phyloP scores from a whole-genome alignment of 345 rosid genomes.

The Erodium maritimum region DNA sequence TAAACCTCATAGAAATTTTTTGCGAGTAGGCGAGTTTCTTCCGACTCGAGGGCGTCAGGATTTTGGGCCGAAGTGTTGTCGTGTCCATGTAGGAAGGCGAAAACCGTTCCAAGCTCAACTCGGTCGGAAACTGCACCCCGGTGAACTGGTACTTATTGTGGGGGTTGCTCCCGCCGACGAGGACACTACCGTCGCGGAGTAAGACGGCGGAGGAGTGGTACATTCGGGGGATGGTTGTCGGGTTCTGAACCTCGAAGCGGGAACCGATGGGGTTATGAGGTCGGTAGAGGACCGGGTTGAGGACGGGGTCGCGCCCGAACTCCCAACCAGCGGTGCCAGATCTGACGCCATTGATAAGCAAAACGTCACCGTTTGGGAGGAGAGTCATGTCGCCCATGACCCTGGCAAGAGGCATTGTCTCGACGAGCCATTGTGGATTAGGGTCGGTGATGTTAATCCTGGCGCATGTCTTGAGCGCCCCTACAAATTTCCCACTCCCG shows the following conservation, averaged over 20 bases:
- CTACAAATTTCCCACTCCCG: slow-evolving; percentile 15
- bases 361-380: too few relatives aligned
- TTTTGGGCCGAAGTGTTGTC: slow-evolving; percentile 25
- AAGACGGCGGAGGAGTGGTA: slow-evolving; percentile 47
- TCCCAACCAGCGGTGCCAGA: slow-evolving; percentile 28
- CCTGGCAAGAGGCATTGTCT: slow-evolving; percentile 45
- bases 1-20: slow-evolving; percentile 13
- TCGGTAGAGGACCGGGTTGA: slow-evolving; percentile 21
- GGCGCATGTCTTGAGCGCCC: slow-evolving; percentile 22
- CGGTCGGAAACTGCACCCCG: too few relatives aligned
- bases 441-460: slow-evolving; percentile 27
- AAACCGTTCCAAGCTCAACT: too few relatives aligned
- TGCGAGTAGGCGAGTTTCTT: slow-evolving; percentile 5
- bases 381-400: too few relatives aligned
- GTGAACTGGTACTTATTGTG: too few relatives aligned
- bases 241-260: slow-evolving; percentile 16
- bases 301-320: slow-evolving; percentile 14
- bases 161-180: too few relatives aligned
- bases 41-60: background rate
- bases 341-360: slow-evolving; percentile 42
- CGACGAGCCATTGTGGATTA: slow-evolving; percentile 32
- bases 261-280: slow-evolving; percentile 25
- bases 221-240: slow-evolving; percentile 39
- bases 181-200: slow-evolving; percentile 38
- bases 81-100: slow-evolving; percentile 31